Percentiles rank a stretch among this genome's conserved stretches.
Evolutionary conservation across 768 basidiomycete species (phyloP).

Genomic region (Collybia sp.): DNA sequence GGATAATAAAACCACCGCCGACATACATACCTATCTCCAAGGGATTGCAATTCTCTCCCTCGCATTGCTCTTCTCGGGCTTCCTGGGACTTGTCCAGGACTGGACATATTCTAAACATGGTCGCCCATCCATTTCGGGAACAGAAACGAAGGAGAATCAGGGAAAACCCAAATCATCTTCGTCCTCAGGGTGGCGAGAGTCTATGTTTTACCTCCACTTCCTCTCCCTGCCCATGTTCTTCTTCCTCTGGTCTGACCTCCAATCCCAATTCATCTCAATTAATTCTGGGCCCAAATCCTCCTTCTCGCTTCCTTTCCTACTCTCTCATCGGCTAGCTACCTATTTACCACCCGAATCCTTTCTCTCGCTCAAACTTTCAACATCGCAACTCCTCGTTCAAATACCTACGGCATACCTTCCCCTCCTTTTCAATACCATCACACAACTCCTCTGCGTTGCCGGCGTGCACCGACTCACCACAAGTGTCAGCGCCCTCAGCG

Average conservation of each 20-base stretch:
- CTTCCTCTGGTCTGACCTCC: slow-evolving; percentile 50
- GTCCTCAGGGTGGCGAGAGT: slow-evolving; percentile 68
- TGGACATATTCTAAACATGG: slow-evolving; percentile 56
- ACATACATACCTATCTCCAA: slow-evolving; percentile 46
- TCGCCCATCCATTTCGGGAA: slow-evolving; percentile 10
- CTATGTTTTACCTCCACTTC: slow-evolving; percentile 88
- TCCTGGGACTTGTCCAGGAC: slow-evolving; percentile 85
- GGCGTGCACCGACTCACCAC: slow-evolving; percentile 87
- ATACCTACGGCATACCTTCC: slow-evolving; percentile 60
- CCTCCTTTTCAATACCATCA: slow-evolving; percentile 72
- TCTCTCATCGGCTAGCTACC: slow-evolving; percentile 14
- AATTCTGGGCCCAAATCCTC: slow-evolving; percentile 32
- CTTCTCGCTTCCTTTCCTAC: slow-evolving; percentile 16
- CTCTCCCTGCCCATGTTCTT: slow-evolving; percentile 76
- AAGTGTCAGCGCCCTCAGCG: slow-evolving; percentile 67
- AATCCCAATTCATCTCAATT: slow-evolving; percentile 37
- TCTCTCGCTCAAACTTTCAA: slow-evolving; percentile 17
- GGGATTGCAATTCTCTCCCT: slow-evolving; percentile 73
- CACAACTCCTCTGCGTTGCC: slow-evolving; percentile 79
- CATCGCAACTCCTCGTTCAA: slow-evolving; percentile 22
- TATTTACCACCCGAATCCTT: slow-evolving; percentile 12
- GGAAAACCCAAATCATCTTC: not conserved
- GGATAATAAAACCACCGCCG: slow-evolving; percentile 10
- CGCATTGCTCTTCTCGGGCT: slow-evolving; percentile 76
- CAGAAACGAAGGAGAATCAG: not conserved